Evolutionary conservation across 2,329 filamentous ascomycete genomes (phyloP), one percentile per base, ranked within the genome.

Genomic region (Cytospora paraplurivora): DNA sequence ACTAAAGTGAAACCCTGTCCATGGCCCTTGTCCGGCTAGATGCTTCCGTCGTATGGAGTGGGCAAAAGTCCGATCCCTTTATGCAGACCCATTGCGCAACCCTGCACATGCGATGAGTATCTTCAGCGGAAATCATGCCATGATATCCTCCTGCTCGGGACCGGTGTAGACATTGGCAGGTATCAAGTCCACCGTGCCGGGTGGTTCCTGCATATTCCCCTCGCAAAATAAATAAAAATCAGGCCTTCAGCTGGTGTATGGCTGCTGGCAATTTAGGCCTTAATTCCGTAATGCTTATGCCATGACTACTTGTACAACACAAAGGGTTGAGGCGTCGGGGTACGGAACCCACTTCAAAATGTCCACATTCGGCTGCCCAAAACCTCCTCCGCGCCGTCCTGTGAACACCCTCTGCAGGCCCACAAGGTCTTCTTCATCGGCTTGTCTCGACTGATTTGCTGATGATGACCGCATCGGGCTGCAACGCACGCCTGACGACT

Each of bases 291-390:
- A 12, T 19, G 58, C 34, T 56, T 54, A 59, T 62, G 35, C 53
- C 33, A 34, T 52, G 51, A 56, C 62, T 66, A 58, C 27, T 27
- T 27, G 54, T 66, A 63, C 15, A 44, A 64, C 62, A 66, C 54
- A 55, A 54, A 64, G 41, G 54, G 32, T 55, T 57, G 52, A 21
- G 44, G 44, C n/a, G 44, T 21, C n/a, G 8, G 8, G 44, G 44
- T 47, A 19, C 21, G 44, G 44, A 47, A 19, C 44, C 44, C n/a
- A 47, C n/a, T 19, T 47, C 57, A n/a, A 15, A 19, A 21, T 38
- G 34, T 11, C 47, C 55, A 51, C 32, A 44, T 38, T 35, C 21
- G 8, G 35, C 17, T 57, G 52, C 44, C 56, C 17, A 34, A 35
- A 47, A 35, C 47, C 60, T 35, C 34, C 38, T 52, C 47, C 34